These are phyloP conservation scores for Gossypium herbaceum DNA, from an alignment of 345 rosid genomes.

Conservation along the genomic window DNA sequence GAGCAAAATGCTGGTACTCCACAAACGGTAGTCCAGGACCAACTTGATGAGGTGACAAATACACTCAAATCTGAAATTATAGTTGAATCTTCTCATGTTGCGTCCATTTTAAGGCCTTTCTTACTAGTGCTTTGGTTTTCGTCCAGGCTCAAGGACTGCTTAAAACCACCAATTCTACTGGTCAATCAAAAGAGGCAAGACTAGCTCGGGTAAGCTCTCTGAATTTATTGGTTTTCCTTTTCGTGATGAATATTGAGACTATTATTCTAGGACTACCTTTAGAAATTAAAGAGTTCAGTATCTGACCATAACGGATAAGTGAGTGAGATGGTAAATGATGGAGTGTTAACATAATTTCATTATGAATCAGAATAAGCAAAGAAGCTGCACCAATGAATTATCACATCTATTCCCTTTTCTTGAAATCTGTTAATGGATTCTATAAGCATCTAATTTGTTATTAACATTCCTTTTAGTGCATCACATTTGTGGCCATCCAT, in stretches of 20 bases:
- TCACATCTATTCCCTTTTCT: not conserved
- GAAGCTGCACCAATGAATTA: not conserved
- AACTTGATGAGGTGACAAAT: conserved; percentile 80
- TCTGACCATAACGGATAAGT: not conserved
- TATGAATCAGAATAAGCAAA: not conserved
- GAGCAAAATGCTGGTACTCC: conserved; percentile 42
- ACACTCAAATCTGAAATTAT: conserved; percentile 9
- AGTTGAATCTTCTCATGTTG: not conserved
- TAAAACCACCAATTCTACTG: conserved; percentile 73
- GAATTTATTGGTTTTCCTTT: conserved; percentile 8
- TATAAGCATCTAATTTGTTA: not conserved
- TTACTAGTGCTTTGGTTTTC: conserved; percentile 28
- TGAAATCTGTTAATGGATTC: conserved; percentile 6
- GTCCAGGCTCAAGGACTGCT: conserved; percentile 91
- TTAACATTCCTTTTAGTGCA: not conserved
- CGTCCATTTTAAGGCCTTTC: conserved; percentile 5
- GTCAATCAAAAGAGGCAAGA: conserved; percentile 97
- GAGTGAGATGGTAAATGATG: not conserved
- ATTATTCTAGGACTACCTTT: not conserved
- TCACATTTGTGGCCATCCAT: not conserved
- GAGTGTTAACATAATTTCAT: not conserved
- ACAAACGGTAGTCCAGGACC: conserved; percentile 60
- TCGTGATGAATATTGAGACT: not conserved
- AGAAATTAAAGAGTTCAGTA: not conserved
- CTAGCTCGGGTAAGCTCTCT: conserved; percentile 79